phyloP scores from a whole-genome alignment of 75 land plant genomes.

The Selaginella tamariscina region DNA sequence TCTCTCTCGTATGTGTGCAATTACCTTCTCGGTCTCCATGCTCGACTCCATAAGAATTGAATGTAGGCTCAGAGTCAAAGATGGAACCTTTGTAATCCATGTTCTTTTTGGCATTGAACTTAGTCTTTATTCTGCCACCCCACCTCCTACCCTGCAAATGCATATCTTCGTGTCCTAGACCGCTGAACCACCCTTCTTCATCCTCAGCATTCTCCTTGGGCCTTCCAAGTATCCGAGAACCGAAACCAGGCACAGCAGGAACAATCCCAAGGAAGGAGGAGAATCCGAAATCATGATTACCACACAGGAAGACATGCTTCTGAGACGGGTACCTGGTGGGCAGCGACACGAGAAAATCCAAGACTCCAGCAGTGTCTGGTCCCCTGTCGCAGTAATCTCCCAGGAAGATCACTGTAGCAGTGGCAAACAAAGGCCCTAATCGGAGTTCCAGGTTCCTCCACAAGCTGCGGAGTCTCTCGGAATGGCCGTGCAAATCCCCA shows the following conservation, averaged over 20 bases:
- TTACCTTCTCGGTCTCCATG: constrained; percentile 75
- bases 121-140: constrained; percentile 50
- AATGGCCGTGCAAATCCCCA: constrained; percentile 53
- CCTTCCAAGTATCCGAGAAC: constrained; percentile 44
- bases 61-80: constrained; percentile 78
- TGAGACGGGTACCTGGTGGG: constrained; percentile 58
- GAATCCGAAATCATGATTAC: constrained; percentile 90
- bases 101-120: constrained; percentile 45
- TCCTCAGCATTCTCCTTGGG: constrained; percentile 41
- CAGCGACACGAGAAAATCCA: constrained; percentile 62
- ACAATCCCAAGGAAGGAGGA: constrained; percentile 62
- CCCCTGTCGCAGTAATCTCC: constrained; percentile 97
- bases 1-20: neutral
- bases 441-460: constrained; percentile 57
- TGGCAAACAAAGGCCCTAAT: constrained; percentile 32
- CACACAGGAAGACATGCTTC: constrained; percentile 73
- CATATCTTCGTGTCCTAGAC: constrained; percentile 59
- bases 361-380: constrained; percentile 53
- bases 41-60: constrained; percentile 73
- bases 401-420: constrained; percentile 60
- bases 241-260: constrained; percentile 36
- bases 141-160: constrained; percentile 83
- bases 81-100: constrained; percentile 68
- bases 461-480: constrained; percentile 42
- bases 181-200: constrained; percentile 78